Evolutionary conservation across 179 eudicot species (phyloP), one percentile per base, ranked within the genome.

Genomic region (Dionaea muscipula): DNA sequence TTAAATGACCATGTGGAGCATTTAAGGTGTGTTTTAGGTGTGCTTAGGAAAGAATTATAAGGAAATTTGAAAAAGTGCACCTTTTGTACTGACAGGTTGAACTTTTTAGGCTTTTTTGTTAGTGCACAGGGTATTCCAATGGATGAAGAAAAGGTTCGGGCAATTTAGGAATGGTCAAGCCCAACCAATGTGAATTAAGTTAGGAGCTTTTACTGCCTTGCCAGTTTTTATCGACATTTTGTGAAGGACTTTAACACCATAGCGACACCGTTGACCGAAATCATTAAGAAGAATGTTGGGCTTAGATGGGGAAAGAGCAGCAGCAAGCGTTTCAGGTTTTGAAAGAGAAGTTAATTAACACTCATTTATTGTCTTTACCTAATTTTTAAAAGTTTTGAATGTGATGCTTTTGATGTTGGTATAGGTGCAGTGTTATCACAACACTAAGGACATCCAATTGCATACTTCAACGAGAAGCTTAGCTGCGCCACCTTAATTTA

Each of bases 221-320:
- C 58, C 41, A 51, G 58, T 26, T 61, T 61, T 53, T 61, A 53
- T 41, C 4, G 51, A 2, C 13, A 44, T 2, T 61, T 52, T 21
- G 59, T 40, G 0, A 15, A 10, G 3, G 45, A 53, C 45, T 62
- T 43, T 22, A 27, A 53, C 14, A 46, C 9, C 3, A 2, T 58
- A 16, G 53, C 16, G 1, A 15, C 53, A 0, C 62, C 62, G 3
- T 5, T 58, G 1, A 58, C 53, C 35, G 43, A 58, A 27, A 2
- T 31, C 7, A 58, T 14, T 26, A 58, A 31, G 26, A 28, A 26
- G 53, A 25, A 13, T 5, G 52, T 11, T 39, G 0, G 41, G 19
- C 16, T 39, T 45, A 15, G 2, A 23, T 18, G 43, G 25, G 16
- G 26, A 43, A 2, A 23, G 20, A 22, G 2, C 13, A 17, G 26